Base-by-base conservation (phyloP, 371 early-diverging fungal genomes). In the Polyrhizophydium stewartii region DNA sequence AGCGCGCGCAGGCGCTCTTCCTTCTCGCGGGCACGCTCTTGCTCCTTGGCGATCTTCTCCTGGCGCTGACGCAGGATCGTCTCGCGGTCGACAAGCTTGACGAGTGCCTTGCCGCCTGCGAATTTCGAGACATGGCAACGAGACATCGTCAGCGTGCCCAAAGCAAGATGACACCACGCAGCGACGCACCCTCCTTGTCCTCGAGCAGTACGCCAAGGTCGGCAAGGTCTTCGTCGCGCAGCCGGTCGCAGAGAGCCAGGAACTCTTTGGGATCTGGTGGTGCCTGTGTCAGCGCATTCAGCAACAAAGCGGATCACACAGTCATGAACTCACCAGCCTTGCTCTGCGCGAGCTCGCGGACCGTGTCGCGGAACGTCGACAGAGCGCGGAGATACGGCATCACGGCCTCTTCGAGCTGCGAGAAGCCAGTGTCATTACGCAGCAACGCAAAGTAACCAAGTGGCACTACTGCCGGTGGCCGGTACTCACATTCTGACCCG, bases 201-300 rank as follows among this genome's bases (percentile, higher is more conserved):
- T 96, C 98, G 58, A 97, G 75, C 1, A 87, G 76, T 9, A 97
- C 92, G 40, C 95, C 93, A 27, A 95, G 79, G 17, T 89, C 87
- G 10, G 89, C 87, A 55, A 95, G 75, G 41, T 91, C 90, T 16
- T 83, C 81, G 73, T 97, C 96, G 56, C 98, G 89, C 53, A 97
- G 65, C 67, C 78, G 77, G 76, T 97, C 98, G 67, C 90, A 89
- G 31, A 92, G 67, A 19, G 70, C 72, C 49, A 97, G 73, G 68
- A 94, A 73, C 45, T 89, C 86, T 45, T 77, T 81, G 56, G 78
- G 73, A 1, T 68, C 73, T 71, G 37, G 22, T 21, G 19, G 50
- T 21, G 21, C 28, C 17, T 17, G 55, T 27, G 16, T 6, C 10
- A 9, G 49, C 12, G 49, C 24, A n/a, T n/a, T n/a, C n/a, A n/a